Percentiles rank a stretch among this genome's conserved stretches.
Evolutionary conservation across 2,329 filamentous ascomycete species (phyloP).

Genomic region (Colletotrichum neosansevieriae): DNA sequence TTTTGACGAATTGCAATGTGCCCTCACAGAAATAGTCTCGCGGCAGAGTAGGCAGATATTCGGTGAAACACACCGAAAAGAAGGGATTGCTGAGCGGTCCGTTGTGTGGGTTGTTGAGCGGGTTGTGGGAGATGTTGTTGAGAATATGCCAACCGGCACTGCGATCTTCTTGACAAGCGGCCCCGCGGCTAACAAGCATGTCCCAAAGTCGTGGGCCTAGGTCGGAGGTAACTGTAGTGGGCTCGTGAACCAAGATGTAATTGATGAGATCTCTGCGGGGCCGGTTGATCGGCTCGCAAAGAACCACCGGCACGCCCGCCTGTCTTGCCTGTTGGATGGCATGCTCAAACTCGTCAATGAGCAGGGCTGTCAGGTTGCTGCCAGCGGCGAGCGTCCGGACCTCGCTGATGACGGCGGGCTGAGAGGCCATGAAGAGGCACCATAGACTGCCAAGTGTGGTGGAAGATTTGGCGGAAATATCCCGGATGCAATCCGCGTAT

Average conservation of each 20-base stretch:
- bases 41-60: constrained; percentile 69
- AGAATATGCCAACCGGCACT: constrained; percentile 78
- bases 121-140: constrained; percentile 56
- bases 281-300: constrained; percentile 61
- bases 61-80: constrained; percentile 63
- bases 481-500: constrained; percentile 74
- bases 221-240: constrained; percentile 70
- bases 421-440: constrained; percentile 67
- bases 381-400: constrained; percentile 69
- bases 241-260: constrained; percentile 70
- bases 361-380: constrained; percentile 70
- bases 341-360: constrained; percentile 74
- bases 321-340: constrained; percentile 58
- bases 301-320: constrained; percentile 57
- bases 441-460: constrained; percentile 81
- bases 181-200: constrained; percentile 74
- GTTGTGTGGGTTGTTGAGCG: too few species aligned
- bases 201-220: constrained; percentile 78
- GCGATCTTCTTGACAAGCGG: constrained; percentile 70
- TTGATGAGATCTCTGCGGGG: constrained; percentile 70
- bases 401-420: constrained; percentile 60
- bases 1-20: constrained; percentile 72
- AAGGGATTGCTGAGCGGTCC: constrained; percentile 65
- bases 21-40: constrained; percentile 70
- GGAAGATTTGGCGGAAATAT: constrained; percentile 72